Percentiles rank a stretch among this genome's conserved stretches.
Conservation (phyloP, 129 eudicot species). For the Gnaphalium uliginosum region DNA sequence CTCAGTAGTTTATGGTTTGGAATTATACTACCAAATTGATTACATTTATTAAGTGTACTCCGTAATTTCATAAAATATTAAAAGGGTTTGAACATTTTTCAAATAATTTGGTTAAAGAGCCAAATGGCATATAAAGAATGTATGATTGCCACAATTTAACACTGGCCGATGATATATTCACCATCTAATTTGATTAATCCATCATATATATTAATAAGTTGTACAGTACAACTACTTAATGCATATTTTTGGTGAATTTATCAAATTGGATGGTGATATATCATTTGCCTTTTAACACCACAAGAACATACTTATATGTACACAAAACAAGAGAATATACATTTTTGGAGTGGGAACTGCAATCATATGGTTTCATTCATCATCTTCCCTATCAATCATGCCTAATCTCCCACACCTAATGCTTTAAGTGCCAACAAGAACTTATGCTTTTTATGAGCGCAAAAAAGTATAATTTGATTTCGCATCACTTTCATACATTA, state of each 20-base stretch:
- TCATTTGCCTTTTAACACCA: too few species aligned
- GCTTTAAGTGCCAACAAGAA: conserved; percentile 13
- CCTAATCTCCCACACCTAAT: conserved; percentile 31
- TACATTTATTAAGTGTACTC: too few species aligned
- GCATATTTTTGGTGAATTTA: too few species aligned
- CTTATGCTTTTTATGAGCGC: background rate
- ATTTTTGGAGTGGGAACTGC: conserved; percentile 35
- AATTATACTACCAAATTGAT: too few species aligned
- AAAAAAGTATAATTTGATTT: background rate
- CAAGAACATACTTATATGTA: conserved; percentile 25
- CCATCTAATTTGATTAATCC: too few species aligned
- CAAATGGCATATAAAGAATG: conserved; percentile 33
- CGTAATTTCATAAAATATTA: too few species aligned
- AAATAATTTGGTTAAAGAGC: background rate
- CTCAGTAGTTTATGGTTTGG: too few species aligned
- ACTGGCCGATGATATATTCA: too few species aligned
- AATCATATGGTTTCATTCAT: conserved; percentile 35
- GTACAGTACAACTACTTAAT: too few species aligned
- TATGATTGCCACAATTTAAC: conserved; percentile 28
- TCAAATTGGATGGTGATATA: too few species aligned
- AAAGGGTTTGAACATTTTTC: too few species aligned
- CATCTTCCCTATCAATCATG: conserved; percentile 30
- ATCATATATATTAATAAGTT: too few species aligned
- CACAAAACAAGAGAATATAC: conserved; percentile 35
- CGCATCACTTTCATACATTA: background rate